Base-by-base conservation (phyloP, 2,329 filamentous ascomycete species). In the Xylaria sp. region DNA sequence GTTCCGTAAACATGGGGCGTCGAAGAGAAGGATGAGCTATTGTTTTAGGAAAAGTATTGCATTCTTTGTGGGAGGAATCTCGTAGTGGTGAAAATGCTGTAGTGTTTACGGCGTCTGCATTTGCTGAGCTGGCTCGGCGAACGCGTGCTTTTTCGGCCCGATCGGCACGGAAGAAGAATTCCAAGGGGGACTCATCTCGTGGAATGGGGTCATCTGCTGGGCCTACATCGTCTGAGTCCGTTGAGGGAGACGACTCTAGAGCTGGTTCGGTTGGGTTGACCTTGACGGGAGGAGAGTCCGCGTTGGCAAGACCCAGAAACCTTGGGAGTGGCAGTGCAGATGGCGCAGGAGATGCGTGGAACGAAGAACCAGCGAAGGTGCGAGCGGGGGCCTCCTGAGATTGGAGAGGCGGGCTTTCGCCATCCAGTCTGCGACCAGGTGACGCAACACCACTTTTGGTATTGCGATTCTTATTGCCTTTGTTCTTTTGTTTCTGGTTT, bases 331-430 rank as follows among this genome's bases (percentile, higher is more conserved):
- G 96, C 38, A 99, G 85, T 28, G 93, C 90, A 9, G 94, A 97
- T 0, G 96, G 92, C 1, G 94, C 95, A 23, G 96, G 96, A 9
- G 96, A 98, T 48, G 94, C 93, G 80, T 97, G 94, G 79, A 98
- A 99, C 5, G 94, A 97, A 40, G 95, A 92, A 15, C 95, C 96
- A 46, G 96, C 96, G 81, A 97, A 99, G 54, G 91, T 90, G 68
- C 88, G 84, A 58, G 81, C 81, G 36, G 80, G 80, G 58, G 80
- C 79, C 54, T 85, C 80, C 76, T 85, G 86, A 71, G 83, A 77
- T 36, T 81, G 81, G 59, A 84, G 82, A 11, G 82, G 80, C 13
- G 82, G 82, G 26, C 85, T 88, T 57, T 81, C 81, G 26, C 81
- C 81, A 33, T 79, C 82, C 20, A 78, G 76, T 20, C 78, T 74